Evolutionary conservation across 1,284 basidiomycete genomes (phyloP).

Genomic region (Heterobasidion occidentale): DNA sequence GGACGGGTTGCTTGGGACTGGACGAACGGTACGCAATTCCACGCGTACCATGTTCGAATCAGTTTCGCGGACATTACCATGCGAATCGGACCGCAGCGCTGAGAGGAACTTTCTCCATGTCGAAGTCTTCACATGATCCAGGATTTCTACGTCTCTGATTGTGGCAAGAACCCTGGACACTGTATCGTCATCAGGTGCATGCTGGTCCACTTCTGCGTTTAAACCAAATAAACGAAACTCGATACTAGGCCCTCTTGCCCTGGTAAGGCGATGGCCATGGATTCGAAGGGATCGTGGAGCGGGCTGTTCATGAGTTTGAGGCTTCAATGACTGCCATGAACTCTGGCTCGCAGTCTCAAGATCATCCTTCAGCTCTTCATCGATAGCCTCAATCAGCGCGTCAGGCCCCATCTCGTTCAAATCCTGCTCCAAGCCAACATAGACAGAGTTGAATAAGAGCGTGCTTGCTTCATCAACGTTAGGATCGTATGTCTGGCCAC

Average conservation of each 20-base stretch:
- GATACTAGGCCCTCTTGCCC: slow-evolving; percentile 76
- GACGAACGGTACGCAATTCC: slow-evolving; percentile 69
- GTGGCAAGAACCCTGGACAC: slow-evolving; percentile 63
- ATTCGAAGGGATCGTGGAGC: slow-evolving; percentile 29
- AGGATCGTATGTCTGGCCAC: slow-evolving; percentile 83
- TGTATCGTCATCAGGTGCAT: slow-evolving; percentile 44
- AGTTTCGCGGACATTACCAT: slow-evolving; percentile 82
- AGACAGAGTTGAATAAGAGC: slow-evolving; percentile 88
- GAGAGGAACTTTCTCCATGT: slow-evolving; percentile 98
- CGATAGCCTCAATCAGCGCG: slow-evolving; percentile 82
- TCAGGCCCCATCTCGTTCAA: slow-evolving; percentile 67
- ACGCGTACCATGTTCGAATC: slow-evolving; percentile 91
- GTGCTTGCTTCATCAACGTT: slow-evolving; percentile 73
- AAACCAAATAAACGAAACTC: slow-evolving; percentile 75
- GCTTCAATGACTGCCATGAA: slow-evolving; percentile 77
- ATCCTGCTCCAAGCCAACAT: slow-evolving; percentile 76
- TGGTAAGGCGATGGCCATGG: slow-evolving; percentile 52
- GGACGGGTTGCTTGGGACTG: slow-evolving; percentile 54
- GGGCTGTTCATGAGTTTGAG: slow-evolving; percentile 27
- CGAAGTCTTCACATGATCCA: slow-evolving; percentile 97
- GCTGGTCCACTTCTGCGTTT: slow-evolving; percentile 61
- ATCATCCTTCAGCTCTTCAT: slow-evolving; percentile 79
- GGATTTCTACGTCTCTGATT: slow-evolving; percentile 74
- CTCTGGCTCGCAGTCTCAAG: slow-evolving; percentile 65
- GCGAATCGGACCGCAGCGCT: slow-evolving; percentile 71